Evolutionary conservation across 306 rosid genomes (phyloP).

Genomic region (Acacia confusa): DNA sequence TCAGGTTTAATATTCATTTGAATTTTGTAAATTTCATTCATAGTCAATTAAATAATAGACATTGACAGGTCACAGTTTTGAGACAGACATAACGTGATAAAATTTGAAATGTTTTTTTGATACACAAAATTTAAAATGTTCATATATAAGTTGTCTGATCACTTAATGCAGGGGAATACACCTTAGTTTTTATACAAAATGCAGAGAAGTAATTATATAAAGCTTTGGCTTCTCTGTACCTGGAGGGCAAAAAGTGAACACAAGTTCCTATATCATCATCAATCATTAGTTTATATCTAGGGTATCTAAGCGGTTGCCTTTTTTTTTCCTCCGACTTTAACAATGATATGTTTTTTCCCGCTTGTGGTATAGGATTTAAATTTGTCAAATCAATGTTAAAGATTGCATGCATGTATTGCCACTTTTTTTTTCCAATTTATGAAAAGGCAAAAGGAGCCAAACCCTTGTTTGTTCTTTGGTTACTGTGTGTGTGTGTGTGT

Average conservation of each 20-base stretch:
- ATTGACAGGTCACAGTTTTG: not conserved
- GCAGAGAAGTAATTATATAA: not conserved
- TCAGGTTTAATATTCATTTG: not conserved
- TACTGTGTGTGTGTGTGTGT: not conserved
- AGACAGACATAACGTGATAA: not conserved
- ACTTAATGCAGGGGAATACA: no score
- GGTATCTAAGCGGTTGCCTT: not conserved
- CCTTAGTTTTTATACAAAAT: no score
- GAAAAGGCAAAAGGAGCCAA: slow-evolving; percentile 29
- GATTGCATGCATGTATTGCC: slow-evolving; percentile 13
- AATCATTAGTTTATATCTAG: not conserved
- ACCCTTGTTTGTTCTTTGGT: slow-evolving; percentile 13
- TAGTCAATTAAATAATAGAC: not conserved
- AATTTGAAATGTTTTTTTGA: not conserved
- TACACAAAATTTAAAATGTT: not conserved
- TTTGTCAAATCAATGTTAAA: slow-evolving; percentile 22
- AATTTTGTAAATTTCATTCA: not conserved
- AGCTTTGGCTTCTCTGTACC: not conserved
- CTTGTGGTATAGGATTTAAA: slow-evolving; percentile 1
- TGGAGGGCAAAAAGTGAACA: not conserved
- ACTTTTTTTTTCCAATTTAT: not conserved
- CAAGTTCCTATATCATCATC: not conserved
- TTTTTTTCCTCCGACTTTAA: not conserved
- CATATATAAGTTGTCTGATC: not conserved
- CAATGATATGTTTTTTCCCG: not conserved